These are phyloP conservation scores for Echinosophora koreensis DNA, from an alignment of 306 rosid genomes.

Conservation along the genomic window DNA sequence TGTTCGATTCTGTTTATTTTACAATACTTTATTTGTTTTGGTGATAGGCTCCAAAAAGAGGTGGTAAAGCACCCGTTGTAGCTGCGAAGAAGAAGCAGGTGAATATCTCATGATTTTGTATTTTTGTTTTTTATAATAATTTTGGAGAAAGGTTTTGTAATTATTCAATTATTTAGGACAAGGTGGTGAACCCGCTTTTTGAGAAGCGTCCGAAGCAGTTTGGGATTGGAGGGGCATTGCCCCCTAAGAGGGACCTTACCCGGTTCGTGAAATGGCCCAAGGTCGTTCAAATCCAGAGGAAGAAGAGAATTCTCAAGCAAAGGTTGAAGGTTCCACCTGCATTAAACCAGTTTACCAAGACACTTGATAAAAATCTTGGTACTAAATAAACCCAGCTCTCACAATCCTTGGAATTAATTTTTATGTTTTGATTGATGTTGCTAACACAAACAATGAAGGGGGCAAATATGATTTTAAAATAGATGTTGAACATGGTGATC, in stretches of 20 bases:
- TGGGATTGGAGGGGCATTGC: conserved; percentile 85
- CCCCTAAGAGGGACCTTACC: conserved; percentile 82
- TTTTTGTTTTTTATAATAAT: neutral
- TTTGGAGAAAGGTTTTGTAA: too few relatives aligned
- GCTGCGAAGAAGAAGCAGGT: conserved; percentile 66
- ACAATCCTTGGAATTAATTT: neutral
- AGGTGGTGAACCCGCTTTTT: conserved; percentile 73
- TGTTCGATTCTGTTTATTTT: too few relatives aligned
- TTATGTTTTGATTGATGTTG: neutral
- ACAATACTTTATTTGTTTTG: too few relatives aligned
- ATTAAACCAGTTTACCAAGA: conserved; percentile 81
- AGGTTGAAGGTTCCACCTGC: conserved; percentile 89
- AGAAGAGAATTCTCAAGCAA: conserved; percentile 82
- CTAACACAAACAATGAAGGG: too few relatives aligned
- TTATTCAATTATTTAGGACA: conserved; percentile 43
- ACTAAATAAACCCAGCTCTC: neutral
- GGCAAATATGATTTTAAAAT: neutral
- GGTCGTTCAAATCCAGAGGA: conserved; percentile 75
- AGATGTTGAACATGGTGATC: neutral
- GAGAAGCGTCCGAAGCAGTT: conserved; percentile 90
- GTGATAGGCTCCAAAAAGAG: conserved; percentile 63
- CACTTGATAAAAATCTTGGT: conserved; percentile 85
- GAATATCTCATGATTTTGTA: neutral
- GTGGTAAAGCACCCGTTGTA: conserved; percentile 51
- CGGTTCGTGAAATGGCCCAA: conserved; percentile 89